phyloP scores from a whole-genome alignment of 1,284 basidiomycete genomes.

The Volvariella surrecta region DNA sequence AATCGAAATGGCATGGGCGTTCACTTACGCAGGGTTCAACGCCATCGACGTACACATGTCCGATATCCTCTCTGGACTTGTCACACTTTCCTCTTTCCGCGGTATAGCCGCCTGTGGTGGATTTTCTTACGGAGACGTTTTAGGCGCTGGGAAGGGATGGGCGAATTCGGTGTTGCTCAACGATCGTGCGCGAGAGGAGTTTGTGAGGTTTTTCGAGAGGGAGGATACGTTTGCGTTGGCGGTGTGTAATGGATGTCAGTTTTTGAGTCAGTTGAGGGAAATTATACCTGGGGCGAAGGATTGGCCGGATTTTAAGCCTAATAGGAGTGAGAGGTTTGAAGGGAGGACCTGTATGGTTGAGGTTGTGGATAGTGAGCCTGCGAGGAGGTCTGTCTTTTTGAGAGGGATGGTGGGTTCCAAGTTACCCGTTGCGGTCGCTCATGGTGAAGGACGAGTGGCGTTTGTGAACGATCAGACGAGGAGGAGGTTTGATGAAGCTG shows the following conservation, averaged over 20 bases:
- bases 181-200: conserved; percentile 64
- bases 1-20: conserved; percentile 98
- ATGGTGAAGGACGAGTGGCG: conserved; percentile 88
- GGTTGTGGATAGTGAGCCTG: conserved; percentile 51
- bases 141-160: conserved; percentile 98
- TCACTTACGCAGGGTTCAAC: conserved; percentile 88
- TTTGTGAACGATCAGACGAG: conserved; percentile 30
- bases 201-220: conserved; percentile 75
- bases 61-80: conserved; percentile 75
- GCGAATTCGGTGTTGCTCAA: conserved; percentile 90
- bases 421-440: conserved; percentile 90
- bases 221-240: conserved; percentile 84
- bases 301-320: conserved; percentile 92
- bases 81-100: conserved; percentile 64
- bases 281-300: conserved; percentile 81
- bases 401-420: conserved; percentile 81
- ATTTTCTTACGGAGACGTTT: conserved; percentile 97
- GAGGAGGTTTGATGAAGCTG: conserved; percentile 24
- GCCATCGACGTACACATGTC: conserved; percentile 98
- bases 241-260: conserved; percentile 98
- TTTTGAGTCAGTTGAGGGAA: conserved; percentile 81
- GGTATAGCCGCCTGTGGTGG: conserved; percentile 96
- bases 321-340: conserved; percentile 88
- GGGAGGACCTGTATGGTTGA: conserved; percentile 78
- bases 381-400: conserved; percentile 74